Evolutionary conservation across 2,329 filamentous ascomycete genomes (phyloP), one percentile per base, ranked within the genome.

Genomic region (Diaporthe ilicicola): DNA sequence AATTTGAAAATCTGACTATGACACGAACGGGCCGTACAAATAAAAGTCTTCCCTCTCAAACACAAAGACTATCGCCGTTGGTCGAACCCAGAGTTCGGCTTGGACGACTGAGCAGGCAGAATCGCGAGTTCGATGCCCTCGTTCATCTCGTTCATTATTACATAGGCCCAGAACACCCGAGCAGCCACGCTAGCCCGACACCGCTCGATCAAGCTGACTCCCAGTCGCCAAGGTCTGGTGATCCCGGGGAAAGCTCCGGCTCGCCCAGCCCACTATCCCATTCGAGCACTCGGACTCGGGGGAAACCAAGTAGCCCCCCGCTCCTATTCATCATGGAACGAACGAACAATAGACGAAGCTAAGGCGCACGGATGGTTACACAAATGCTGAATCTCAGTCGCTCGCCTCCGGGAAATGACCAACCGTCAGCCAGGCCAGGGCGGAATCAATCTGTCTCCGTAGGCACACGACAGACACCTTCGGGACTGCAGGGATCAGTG

Each of bases 171-270:
- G 19, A 34, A 29, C 59, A 34, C 27, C 59, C 42, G 59, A 62
- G n/a, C n/a, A 17, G 59, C 59, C 59, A 42, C 59, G 59, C 59
- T 62, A 62, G 42, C 59, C 59, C 59, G 59, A 62, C 59, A 62
- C 59, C 59, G 59, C 59, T 62, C 59, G 42, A 62, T 17, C 42
- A 62, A 48, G 59, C 59, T 62, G 59, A 24, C n/a, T 62, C 42
- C 59, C 59, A 62, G 59, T 48, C 59, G 59, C 42, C 59, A 62
- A 62, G 59, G 59, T 62, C 59, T 62, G 59, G 46, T 62, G 27
- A 48, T 17, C 59, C 56, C 59, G 59, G 59, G 59, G 59, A 62
- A 62, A 24, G 59, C 59, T 62, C 59, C 59, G 59, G 59, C 59
- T 48, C 27, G 59, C 29, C 42, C 59, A 62, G 59, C 24, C 59